Conservation (phyloP, 2,329 filamentous ascomycete species). For the Aspergillus niger region DNA sequence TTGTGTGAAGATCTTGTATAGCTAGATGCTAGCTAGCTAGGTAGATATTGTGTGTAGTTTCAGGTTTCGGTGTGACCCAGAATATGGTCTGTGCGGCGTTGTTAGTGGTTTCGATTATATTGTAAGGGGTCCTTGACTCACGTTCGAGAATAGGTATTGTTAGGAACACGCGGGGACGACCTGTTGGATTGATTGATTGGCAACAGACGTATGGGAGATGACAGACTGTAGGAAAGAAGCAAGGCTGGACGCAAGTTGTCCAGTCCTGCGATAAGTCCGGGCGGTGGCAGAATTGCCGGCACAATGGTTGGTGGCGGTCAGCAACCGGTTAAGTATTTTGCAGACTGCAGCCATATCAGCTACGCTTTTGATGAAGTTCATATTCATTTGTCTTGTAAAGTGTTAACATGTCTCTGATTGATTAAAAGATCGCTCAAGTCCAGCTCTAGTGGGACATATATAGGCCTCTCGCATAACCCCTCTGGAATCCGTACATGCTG, state of each 20-base stretch:
- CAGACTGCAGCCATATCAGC: neutral
- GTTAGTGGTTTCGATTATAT: neutral
- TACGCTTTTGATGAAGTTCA: too few relatives aligned
- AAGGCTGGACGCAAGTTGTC: constrained; percentile 26
- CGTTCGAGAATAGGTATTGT: neutral
- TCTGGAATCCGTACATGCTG: too few relatives aligned
- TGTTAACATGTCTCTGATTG: too few relatives aligned
- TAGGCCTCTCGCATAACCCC: too few relatives aligned
- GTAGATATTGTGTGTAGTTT: neutral
- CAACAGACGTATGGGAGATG: neutral
- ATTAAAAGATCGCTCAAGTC: too few relatives aligned
- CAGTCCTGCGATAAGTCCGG: constrained; percentile 18
- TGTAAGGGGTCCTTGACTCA: neutral
- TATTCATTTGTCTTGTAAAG: too few relatives aligned
- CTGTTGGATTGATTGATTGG: neutral
- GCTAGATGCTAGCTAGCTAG: neutral
- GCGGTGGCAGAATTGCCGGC: constrained; percentile 28
- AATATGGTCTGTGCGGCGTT: constrained; percentile 7
- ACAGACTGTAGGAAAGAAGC: neutral
- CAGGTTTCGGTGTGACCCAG: neutral
- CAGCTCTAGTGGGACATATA: too few relatives aligned
- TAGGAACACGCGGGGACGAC: neutral
- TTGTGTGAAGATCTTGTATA: neutral
- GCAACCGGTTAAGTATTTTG: neutral
- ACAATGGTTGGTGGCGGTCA: neutral